Evolutionary conservation across 2,329 filamentous ascomycete species (phyloP), one percentile per base, ranked within the genome.

Genomic region (Cadophora sp.): DNA sequence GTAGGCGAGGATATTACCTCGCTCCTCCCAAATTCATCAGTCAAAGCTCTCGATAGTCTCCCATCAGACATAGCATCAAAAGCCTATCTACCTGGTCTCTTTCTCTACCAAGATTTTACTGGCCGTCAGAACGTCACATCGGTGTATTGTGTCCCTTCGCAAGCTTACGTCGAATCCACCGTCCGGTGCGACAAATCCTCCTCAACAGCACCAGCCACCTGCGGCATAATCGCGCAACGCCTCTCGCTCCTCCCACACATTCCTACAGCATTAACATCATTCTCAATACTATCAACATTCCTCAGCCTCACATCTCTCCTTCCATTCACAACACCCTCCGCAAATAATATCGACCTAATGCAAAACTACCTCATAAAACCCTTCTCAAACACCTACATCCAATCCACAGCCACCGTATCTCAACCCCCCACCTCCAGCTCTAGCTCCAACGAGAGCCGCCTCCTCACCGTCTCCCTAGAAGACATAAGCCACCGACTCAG

Each of bases 101-200:
- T 73, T 4, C 56, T 74, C 1, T 74, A 70, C 45, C 71, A 74
- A 65, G 72, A 74, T 41, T 73, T 72, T 30, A 69, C 66, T 5
- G 72, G 71, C 4, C 27, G 47, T 8, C 18, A 63, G 20, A 71
- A 74, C 33, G 72, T 70, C 33, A 70, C 70, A n/a, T 69, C 67
- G 6, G 70, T 74, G 0, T 74, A 67, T 41, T 74, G 72, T 51
- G 58, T 65, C 1, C 70, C 70, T 1, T 62, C 63, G n/a, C 71
- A 74, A 66, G 56, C 50, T 18, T 74, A 73, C 33, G 60, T 73
- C 18, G 72, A 74, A 53, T 72, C 70, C 6, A 58, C 36, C 4
- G 59, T 73, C 8, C 18, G 43, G 13, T 73, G 72, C 50, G 62
- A 22, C 13, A 62, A 59, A 39, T 62, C 66, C 20, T 51, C 68